Base-by-base conservation (phyloP, 2,329 filamentous ascomycete genomes). In the Aureobasidium sp. region DNA sequence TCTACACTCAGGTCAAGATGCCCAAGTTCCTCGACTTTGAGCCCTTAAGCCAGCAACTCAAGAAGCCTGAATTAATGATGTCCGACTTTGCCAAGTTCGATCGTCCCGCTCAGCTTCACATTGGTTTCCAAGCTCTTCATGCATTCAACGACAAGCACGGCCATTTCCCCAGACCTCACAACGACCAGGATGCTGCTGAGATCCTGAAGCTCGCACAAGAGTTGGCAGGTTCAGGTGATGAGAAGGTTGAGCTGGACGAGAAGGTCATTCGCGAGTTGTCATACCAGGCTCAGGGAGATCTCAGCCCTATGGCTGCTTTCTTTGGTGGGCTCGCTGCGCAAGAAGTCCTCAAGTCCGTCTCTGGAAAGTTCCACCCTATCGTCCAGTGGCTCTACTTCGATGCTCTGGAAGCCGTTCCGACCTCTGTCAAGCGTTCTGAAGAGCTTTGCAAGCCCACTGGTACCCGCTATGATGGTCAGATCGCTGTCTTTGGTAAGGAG, bases 21-120 rank as follows among this genome's bases (percentile, higher is more conserved):
- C 94, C 94, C 56, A 96, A 94, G 78, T 84, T 91, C 61, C 77
- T 97, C 70, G 84, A 94, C 73, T 99, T 97, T 77, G 90, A 96
- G 78, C 81, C 86, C 44, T 84, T 97, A 62, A 86, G 86, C 46
- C 79, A 84, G 58, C 85, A 96, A 64, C 76, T 97, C 62, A 90
- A 90, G 76, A 89, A 91, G 63, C 94, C 94, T 2, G 93, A 97
- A 70, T 86, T 95, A 66, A 78, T 97, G 70, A 85, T 96, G 64
- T 96, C 94, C 26, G 94, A 99, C 74, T 99, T 92, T 72, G 94
- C 94, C 76, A 99, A 99, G 76, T 97, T 97, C 68, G 94, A 97
- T 75, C 88, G 94, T 50, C 94, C 94, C 1, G 86, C 88, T 67
- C 91, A 97, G 75, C 84, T 99, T 27, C 94, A 99, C 73, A 79